These are phyloP conservation scores for Biscogniauxia mediterranea DNA, from an alignment of 2,329 filamentous ascomycete genomes.

Conservation along the genomic window DNA sequence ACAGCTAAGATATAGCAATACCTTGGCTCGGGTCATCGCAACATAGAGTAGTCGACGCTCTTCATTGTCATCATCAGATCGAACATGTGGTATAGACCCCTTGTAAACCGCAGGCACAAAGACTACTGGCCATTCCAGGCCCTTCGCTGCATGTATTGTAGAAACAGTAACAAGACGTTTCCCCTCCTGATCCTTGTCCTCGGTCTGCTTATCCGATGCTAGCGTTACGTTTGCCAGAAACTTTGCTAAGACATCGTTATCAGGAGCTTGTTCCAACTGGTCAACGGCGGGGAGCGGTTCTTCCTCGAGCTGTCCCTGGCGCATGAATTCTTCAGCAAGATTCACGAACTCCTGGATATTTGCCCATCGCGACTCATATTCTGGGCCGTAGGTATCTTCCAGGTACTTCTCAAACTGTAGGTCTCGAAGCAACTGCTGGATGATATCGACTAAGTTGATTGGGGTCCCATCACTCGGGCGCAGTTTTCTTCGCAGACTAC, in stretches of 20 bases:
- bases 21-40: constrained; percentile 92
- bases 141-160: constrained; percentile 94
- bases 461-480: constrained; percentile 29
- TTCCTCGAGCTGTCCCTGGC: constrained; percentile 44
- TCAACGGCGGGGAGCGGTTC: constrained; percentile 67
- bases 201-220: constrained; percentile 73
- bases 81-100: constrained; percentile 85
- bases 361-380: constrained; percentile 77
- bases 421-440: constrained; percentile 58
- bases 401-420: constrained; percentile 75
- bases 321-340: constrained; percentile 71
- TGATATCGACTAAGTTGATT: constrained; percentile 45
- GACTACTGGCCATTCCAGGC: constrained; percentile 92
- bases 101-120: constrained; percentile 90
- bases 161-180: constrained; percentile 79
- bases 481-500: constrained; percentile 36
- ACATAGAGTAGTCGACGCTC: constrained; percentile 90
- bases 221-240: constrained; percentile 91
- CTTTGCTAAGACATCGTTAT: constrained; percentile 62
- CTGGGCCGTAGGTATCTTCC: constrained; percentile 61
- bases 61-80: constrained; percentile 82
- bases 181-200: constrained; percentile 54
- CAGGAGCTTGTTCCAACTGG: constrained; percentile 65
- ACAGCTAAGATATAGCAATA: constrained; percentile 80
- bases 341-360: constrained; percentile 87